A percentile compares a stretch with the other conserved stretches of the same genome.
phyloP scores from a whole-genome alignment of 1,139 yeast genomes.

The Blastobotrys indianensis region DNA sequence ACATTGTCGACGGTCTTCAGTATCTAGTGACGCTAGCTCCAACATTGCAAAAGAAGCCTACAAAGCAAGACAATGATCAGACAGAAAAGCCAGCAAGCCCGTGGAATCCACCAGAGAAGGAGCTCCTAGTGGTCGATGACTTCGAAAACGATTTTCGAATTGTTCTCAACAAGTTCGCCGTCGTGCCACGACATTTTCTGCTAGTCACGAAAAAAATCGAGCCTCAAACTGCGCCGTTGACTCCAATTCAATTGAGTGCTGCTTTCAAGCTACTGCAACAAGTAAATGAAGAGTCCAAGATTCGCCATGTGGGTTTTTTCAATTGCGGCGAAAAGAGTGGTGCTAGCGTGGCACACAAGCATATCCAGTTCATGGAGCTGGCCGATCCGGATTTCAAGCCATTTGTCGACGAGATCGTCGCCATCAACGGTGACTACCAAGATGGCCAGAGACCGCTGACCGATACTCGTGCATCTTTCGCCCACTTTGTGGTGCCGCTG shows the following conservation, averaged over 20 bases:
- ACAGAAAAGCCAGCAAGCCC: slow-evolving; percentile 44
- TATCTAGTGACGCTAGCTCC: slow-evolving; percentile 41
- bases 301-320: slow-evolving; percentile 67
- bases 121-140: slow-evolving; percentile 54
- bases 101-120: slow-evolving; percentile 74
- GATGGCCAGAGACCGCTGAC: slow-evolving; percentile 51
- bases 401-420: slow-evolving; percentile 53
- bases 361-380: slow-evolving; percentile 73
- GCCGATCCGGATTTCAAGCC: slow-evolving; percentile 52
- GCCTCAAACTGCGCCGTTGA: slow-evolving; percentile 65
- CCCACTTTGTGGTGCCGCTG: slow-evolving; percentile 71
- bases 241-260: slow-evolving; percentile 59
- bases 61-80: slow-evolving; percentile 27
- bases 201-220: slow-evolving; percentile 67
- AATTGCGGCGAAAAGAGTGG: slow-evolving; percentile 87
- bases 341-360: slow-evolving; percentile 90
- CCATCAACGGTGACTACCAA: slow-evolving; percentile 40
- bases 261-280: slow-evolving; percentile 48
- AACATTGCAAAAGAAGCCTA: slow-evolving; percentile 57
- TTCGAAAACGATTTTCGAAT: slow-evolving; percentile 49
- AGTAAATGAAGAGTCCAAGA: slow-evolving; percentile 32
- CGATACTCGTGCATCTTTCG: slow-evolving; percentile 60
- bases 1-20: slow-evolving; percentile 31
- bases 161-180: slow-evolving; percentile 81
- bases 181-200: slow-evolving; percentile 71